A percentile compares a stretch with the other conserved stretches of the same genome.
These are phyloP conservation scores for Lithospermum erythrorhizon DNA, from an alignment of 257 asterid genomes.

Conservation along the genomic window DNA sequence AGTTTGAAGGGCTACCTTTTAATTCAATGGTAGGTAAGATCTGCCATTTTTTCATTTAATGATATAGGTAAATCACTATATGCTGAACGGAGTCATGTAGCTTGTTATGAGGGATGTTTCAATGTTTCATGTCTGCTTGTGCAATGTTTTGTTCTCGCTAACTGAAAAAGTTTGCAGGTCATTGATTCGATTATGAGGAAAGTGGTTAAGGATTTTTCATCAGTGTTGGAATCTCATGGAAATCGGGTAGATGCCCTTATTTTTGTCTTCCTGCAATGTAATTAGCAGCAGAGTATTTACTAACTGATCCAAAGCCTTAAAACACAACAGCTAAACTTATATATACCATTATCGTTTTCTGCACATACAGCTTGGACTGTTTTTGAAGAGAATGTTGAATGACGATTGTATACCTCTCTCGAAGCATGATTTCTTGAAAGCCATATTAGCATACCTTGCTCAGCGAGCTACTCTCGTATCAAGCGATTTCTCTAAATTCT, in stretches of 20 bases:
- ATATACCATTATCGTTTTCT: constrained; percentile 13
- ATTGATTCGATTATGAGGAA: constrained; percentile 59
- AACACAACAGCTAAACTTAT: not conserved
- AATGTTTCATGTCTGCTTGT: not conserved
- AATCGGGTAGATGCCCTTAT: constrained; percentile 43
- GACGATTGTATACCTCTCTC: constrained; percentile 30
- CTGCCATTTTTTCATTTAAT: constrained; percentile 10
- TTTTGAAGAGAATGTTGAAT: constrained; percentile 47
- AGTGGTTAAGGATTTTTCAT: constrained; percentile 66
- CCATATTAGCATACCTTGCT: constrained; percentile 51
- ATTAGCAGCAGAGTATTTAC: not conserved
- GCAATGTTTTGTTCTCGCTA: not conserved
- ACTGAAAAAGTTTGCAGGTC: constrained; percentile 29
- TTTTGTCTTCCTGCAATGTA: not conserved
- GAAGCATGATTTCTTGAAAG: constrained; percentile 49
- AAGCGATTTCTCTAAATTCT: constrained; percentile 43
- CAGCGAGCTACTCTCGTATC: constrained; percentile 52
- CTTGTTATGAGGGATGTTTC: not conserved
- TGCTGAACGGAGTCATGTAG: not conserved
- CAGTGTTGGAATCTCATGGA: constrained; percentile 55
- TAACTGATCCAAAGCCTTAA: not conserved
- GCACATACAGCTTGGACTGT: constrained; percentile 51
- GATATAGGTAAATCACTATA: not conserved
- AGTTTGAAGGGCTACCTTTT: constrained; percentile 49
- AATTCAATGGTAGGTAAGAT: constrained; percentile 92